Evolutionary conservation across 805 yeast genomes (phyloP), one percentile per base, ranked within the genome.

Genomic region (Wickerhamomyces canadensis): DNA sequence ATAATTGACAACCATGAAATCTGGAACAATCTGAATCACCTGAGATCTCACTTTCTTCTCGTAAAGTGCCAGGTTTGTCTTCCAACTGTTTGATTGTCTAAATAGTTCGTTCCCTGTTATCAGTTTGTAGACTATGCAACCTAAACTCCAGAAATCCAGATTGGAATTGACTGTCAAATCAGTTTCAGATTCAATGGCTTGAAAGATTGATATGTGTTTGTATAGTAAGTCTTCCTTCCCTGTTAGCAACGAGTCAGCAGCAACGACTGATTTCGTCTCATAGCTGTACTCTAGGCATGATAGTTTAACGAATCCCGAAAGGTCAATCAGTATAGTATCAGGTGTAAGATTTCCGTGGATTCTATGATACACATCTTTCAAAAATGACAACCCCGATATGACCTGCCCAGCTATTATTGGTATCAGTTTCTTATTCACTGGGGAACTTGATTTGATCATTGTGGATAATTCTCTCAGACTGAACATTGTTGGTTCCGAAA

Each of bases 261-360:
- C 30, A 6, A 39, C 23, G 3, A 9, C 2, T 6, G 23, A 15
- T 2, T 26, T 19, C 2, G 37, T 5, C 2, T 33, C 14, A 24
- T 18, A 37, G 9, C 41, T 17, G 21, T 19, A 37, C 12, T 39
- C 45, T 31, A 45, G 43, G 6, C 35, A 12, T 4, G 42, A 27
- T 27, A 45, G n/a, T 27, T 43, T 45, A 18, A 39, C 31, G 10
- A 17, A 12, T 11, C 47, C 47, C 5, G 33, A 15, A n/a, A 16
- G 14, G 27, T 33, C 39, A 9, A 45, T 19, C 19, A 45, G n/a
- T 4, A 45, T 35, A 1, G 33, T 37, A 11, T 37, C 19, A 13
- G 30, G 17, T 12, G 33, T 35, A n/a, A 45, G n/a, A 24, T 43
- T 41, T 6, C 49, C 49, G 35, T 45, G 49, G 7, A 43, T 33